Base-by-base conservation (phyloP, 2,329 filamentous ascomycete species). In the Scopulariopsis brevicaulis region DNA sequence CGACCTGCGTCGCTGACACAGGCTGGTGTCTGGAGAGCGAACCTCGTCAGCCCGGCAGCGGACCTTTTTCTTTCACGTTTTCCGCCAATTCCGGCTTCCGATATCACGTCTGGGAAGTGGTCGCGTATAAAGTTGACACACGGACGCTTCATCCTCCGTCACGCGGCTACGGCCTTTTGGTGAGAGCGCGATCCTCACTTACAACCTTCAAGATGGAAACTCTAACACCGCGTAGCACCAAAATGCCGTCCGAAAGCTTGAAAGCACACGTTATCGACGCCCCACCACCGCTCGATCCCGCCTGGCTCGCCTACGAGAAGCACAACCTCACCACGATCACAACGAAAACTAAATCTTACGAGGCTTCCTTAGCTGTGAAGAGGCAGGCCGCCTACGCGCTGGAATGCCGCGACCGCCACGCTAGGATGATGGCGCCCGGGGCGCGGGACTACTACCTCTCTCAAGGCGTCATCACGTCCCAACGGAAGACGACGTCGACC, bases 371-470 rank as follows among this genome's bases (percentile, higher is more conserved):
- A 10, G 62, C 65, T 4, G 53, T 70, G 25, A 66, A 68, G 32
- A 69, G 70, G 53, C 75, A 77, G 60, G 65, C 68, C 10, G 53
- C 67, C 51, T 79, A 78, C 63, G 73, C 71, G 2, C 62, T 66
- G 40, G 68, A 72, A 40, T 75, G 76, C 60, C 71, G 71, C 52
- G 65, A 65, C 5, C 66, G 70, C 22, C 71, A 73, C 48, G 63
- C 66, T 2, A 60, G 61, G 12, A 70, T 77, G 64, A 70, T 72
- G 20, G 64, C 66, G 0, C 65, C 69, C 1, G 71, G 67, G 4
- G 66, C 67, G 0, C 66, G 69, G 22, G 71, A 77, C 58, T 59
- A 71, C 43, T 61, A 70, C 28, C 68, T 79, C 3, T 65, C 67
- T 2, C 61, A 68, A 37, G 70, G 67, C 3, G 62, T 77, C 55